Conservation (phyloP, 148 eudicot species). For the Limonium bicolor region DNA sequence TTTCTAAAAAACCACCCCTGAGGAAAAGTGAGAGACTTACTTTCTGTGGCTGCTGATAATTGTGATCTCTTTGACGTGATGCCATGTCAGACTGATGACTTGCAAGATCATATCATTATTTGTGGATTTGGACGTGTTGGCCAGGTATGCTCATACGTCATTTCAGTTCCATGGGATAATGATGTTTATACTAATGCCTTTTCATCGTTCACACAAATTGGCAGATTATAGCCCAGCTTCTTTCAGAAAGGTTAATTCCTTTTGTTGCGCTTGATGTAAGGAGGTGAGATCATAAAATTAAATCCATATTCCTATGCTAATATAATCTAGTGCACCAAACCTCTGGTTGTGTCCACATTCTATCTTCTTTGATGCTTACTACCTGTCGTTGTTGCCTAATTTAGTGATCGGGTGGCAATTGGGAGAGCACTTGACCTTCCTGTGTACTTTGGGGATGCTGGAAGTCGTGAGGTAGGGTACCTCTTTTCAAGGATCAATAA, state of each 20-base stretch:
- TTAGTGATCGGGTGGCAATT: slow-evolving; percentile 84
- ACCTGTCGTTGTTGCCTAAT: not conserved
- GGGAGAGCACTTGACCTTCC: slow-evolving; percentile 99
- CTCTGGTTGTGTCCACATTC: no score
- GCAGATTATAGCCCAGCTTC: slow-evolving; percentile 98
- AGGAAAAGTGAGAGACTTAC: not conserved
- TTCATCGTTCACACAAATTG: slow-evolving; percentile 6
- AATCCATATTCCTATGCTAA: no score
- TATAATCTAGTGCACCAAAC: no score
- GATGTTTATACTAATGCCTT: not conserved
- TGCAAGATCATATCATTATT: slow-evolving; percentile 90
- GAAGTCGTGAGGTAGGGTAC: slow-evolving; percentile 84
- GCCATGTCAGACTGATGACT: slow-evolving; percentile 92
- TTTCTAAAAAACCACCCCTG: no score
- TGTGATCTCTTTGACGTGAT: slow-evolving; percentile 12
- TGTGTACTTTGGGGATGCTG: slow-evolving; percentile 97
- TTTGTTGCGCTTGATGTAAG: slow-evolving; percentile 99
- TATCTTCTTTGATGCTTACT: not conserved
- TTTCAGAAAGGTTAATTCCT: slow-evolving; percentile 89
- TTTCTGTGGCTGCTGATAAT: not conserved
- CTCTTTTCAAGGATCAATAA: slow-evolving; percentile 3
- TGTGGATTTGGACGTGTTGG: slow-evolving; percentile 99
- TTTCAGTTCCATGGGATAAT: not conserved
- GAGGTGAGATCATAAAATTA: slow-evolving; percentile 51
- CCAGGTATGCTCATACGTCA: slow-evolving; percentile 33